Evolutionary conservation across 2,329 filamentous ascomycete genomes (phyloP), one percentile per base, ranked within the genome.

Genomic region (Diaporthe citri): DNA sequence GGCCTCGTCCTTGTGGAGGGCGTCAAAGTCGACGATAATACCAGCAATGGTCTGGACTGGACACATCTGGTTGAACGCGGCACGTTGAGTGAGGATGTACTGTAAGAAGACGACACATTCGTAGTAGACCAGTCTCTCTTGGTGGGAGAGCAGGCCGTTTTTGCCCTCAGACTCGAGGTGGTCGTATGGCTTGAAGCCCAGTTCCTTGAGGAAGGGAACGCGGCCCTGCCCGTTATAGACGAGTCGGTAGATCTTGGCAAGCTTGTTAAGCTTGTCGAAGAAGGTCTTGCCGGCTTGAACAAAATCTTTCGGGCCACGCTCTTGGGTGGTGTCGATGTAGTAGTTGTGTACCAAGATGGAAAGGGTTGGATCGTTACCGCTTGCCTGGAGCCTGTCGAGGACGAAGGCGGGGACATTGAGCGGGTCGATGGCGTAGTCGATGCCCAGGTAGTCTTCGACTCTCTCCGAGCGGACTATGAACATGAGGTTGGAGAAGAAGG

Each of bases 21-120:
- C 81, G 71, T 84, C 82, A 73, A 80, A 72, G 60, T 84, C 82
- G 72, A 81, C 80, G 62, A 83, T 78, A 2, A 74, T 75, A 25
- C 75, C 71, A 43, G 78, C 74, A 31, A 77, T 76, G 36, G 80
- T 75, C n/a, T 77, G 71, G 5, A 75, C 74, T 10, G 76, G 70
- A 41, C 81, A 56, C 28, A 74, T 78, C 25, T 66, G 79, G 7
- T 74, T 73, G 31, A 75, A 67, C 28, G 78, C 72, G 31, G 73
- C 75, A 59, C 80, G 74, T 15, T 77, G 74, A 2, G 75, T 75
- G 12, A 77, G 60, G n/a, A 82, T 31, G 34, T 77, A 81, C 17
- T 69, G 69, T 20, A 82, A 57, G 34, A 80, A 81, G 60, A 78
- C 76, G 51, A 78, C 79, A 4, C 72, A 71, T 28, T 71, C 70